A percentile compares a stretch with the other conserved stretches of the same genome.
phyloP scores from a whole-genome alignment of 768 basidiomycete genomes.

The Boletus tylopilopsis region DNA sequence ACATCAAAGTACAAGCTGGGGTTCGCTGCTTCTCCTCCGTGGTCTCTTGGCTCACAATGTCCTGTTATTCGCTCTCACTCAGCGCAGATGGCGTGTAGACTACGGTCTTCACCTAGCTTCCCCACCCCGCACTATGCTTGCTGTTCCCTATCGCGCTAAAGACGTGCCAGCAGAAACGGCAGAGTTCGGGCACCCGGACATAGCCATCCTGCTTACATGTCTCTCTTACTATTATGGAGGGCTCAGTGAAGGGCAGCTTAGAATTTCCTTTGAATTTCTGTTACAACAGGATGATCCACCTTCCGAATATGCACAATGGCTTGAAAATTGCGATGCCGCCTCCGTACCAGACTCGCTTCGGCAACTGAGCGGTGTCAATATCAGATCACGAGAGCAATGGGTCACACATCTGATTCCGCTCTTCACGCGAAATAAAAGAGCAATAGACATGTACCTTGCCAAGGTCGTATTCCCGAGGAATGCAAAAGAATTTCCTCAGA shows the following conservation, averaged over 20 bases:
- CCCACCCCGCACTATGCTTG: neutral
- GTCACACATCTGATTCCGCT: neutral
- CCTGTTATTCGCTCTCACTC: neutral
- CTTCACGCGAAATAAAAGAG: neutral
- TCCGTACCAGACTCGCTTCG: neutral
- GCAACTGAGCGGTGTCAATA: neutral
- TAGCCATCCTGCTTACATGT: neutral
- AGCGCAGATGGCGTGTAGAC: neutral
- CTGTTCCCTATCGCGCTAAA: neutral
- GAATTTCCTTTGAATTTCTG: neutral
- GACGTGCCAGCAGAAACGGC: neutral
- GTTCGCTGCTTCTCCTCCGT: neutral
- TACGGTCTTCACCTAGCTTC: neutral
- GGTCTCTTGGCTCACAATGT: neutral
- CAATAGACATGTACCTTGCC: neutral
- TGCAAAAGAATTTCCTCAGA: neutral
- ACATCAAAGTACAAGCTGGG: neutral
- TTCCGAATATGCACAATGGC: neutral
- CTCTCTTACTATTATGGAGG: neutral
- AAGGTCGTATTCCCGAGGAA: neutral
- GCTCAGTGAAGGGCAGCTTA: neutral
- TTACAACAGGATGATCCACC: neutral
- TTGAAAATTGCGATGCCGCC: neutral
- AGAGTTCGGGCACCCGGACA: neutral
- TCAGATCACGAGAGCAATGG: neutral